Conservation (phyloP, 495 filamentous ascomycete genomes). For the Aspergillus funiculosus region DNA sequence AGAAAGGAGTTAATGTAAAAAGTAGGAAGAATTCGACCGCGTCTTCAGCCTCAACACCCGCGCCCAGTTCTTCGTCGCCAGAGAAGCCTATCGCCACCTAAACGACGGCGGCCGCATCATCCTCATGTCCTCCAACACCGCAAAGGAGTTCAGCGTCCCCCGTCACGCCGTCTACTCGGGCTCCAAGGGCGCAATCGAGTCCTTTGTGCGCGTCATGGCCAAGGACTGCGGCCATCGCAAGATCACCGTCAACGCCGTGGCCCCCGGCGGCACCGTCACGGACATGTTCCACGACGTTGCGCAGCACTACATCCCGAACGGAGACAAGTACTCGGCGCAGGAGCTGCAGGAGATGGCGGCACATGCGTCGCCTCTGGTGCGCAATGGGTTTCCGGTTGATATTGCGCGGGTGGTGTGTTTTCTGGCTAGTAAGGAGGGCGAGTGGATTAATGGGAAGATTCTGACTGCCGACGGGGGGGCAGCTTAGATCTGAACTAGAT, state of each 20-base stretch:
- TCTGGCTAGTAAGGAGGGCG: slow-evolving; percentile 48
- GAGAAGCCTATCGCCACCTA: slow-evolving; percentile 65
- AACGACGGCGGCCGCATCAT: slow-evolving; percentile 60
- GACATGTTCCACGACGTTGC: slow-evolving; percentile 69
- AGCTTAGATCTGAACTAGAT: background rate
- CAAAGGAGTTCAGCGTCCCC: slow-evolving; percentile 51
- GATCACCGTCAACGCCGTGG: slow-evolving; percentile 71
- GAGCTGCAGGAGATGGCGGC: background rate
- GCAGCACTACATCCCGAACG: slow-evolving; percentile 56
- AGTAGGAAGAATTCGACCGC: slow-evolving; percentile 55
- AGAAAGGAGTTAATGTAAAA: background rate
- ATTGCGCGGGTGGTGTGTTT: slow-evolving; percentile 54
- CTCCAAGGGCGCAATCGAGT: slow-evolving; percentile 71
- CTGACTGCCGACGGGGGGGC: background rate
- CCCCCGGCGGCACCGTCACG: slow-evolving; percentile 70
- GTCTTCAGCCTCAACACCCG: slow-evolving; percentile 72
- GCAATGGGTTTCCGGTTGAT: slow-evolving; percentile 51
- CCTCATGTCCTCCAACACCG: slow-evolving; percentile 53
- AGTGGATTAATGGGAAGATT: slow-evolving; percentile 58
- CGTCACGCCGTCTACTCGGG: slow-evolving; percentile 72
- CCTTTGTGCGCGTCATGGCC: slow-evolving; percentile 67
- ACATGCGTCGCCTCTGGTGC: slow-evolving; percentile 35
- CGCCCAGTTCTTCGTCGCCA: slow-evolving; percentile 78
- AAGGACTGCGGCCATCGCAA: slow-evolving; percentile 64
- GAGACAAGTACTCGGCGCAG: background rate